Conservation (phyloP, 768 basidiomycete genomes). For the Boletus rufocinnamomeus region DNA sequence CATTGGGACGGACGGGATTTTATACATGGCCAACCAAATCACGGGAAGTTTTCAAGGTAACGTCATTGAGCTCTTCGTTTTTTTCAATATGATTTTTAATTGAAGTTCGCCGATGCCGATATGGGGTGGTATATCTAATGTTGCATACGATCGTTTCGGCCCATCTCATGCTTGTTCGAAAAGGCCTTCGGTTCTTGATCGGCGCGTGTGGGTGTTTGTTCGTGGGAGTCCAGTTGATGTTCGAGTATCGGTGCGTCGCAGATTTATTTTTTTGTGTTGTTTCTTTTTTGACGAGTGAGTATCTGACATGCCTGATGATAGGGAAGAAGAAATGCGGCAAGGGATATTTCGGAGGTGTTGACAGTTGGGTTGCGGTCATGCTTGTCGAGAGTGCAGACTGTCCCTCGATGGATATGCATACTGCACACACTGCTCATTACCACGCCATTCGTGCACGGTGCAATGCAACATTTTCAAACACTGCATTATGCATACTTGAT, state of each 20-base stretch:
- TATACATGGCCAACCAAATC: constrained; percentile 64
- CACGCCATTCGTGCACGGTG: neutral
- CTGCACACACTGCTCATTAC: neutral
- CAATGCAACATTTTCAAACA: neutral
- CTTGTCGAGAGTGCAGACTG: neutral
- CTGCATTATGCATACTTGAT: neutral
- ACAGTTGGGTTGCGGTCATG: neutral
- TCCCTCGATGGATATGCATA: neutral
- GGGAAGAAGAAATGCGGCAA: constrained; percentile 72
- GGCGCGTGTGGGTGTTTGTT: constrained; percentile 68
- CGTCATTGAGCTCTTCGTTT: neutral
- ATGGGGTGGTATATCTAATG: neutral
- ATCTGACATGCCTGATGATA: constrained; percentile 27
- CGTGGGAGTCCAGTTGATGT: constrained; percentile 87
- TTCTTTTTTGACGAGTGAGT: neutral
- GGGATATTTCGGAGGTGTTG: constrained; percentile 58
- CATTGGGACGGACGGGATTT: constrained; percentile 78
- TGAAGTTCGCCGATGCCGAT: neutral
- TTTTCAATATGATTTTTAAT: constrained; percentile 4
- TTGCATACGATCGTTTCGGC: neutral
- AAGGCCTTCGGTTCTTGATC: constrained; percentile 68
- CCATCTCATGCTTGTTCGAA: neutral
- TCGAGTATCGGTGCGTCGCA: constrained; percentile 81
- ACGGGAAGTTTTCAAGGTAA: constrained; percentile 68
- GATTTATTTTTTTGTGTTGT: neutral